Base-by-base conservation (phyloP, 179 eudicot genomes). In the Nepenthes alata region DNA sequence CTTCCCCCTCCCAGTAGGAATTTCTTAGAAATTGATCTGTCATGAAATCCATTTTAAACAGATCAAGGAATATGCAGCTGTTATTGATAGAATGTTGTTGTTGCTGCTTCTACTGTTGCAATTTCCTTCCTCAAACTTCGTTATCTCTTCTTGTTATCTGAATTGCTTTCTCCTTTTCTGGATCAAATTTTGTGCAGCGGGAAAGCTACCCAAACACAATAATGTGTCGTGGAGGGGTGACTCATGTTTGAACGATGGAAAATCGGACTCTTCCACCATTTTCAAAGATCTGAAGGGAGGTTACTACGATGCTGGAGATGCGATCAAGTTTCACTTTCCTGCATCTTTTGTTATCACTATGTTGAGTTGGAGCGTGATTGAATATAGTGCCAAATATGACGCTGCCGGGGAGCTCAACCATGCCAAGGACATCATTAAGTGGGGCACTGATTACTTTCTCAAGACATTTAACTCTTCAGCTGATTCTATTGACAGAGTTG, bases 281-380 rank as follows among this genome's bases (percentile, higher is more conserved):
- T 76, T 74, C 53, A 89, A 83, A 61, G 83, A 89, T 72, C 78
- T 93, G 38, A 71, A 60, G 58, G 98, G 98, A 4, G 97, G 98
- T 36, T 93, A 74, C 69, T 89, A 83, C 62, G 96, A 93, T 77
- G 98, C 97, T 4, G 98, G 98, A n/a, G 98, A 93, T 78, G 95
- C 98, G 5, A 93, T 85, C 66, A 93, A 93, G 80, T 93, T 89
- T 67, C 66, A 93, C 64, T 93, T 89, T 60, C 98, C 98, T 59
- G 57, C 58, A 25, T 73, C 97, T 52, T 89, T 89, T 77, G 84
- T 95, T 55, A 70, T 89, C 80, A 89, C 95, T 59, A 84, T 89
- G 97, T 68, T 89, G 77, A 89, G 97, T 72, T 89, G 97, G 97
- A 89, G 97, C 63, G 98, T 93, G 64, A 87, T 93, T 25, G 97